Conservation (phyloP, 2,329 filamentous ascomycete species). For the Rachicladosporium sp. region DNA sequence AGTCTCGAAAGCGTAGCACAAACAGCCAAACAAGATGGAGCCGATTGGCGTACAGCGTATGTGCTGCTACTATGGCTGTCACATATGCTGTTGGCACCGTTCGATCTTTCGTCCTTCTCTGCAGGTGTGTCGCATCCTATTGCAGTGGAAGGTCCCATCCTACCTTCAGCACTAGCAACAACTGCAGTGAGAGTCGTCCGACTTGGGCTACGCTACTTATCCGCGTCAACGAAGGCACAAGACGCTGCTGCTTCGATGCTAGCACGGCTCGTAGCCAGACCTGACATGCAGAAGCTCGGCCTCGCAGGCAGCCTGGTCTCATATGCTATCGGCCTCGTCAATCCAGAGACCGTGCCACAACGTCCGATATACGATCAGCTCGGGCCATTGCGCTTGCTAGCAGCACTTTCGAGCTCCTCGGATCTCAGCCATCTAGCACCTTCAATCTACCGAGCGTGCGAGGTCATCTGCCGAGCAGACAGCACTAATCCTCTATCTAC, state of each 20-base stretch:
- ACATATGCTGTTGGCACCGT: constrained; percentile 54
- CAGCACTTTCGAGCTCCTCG: constrained; percentile 57
- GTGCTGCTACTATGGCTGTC: constrained; percentile 70
- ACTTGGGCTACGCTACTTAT: constrained; percentile 58
- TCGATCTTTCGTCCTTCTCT: constrained; percentile 81
- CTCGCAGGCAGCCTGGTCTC: constrained; percentile 55
- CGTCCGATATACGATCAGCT: constrained; percentile 58
- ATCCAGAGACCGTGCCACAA: constrained; percentile 14
- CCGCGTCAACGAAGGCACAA: constrained; percentile 70
- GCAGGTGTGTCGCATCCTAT: not conserved
- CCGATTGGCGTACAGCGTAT: constrained; percentile 74
- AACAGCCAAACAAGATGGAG: constrained; percentile 3
- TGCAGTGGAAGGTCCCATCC: constrained; percentile 10
- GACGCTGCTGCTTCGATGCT: constrained; percentile 77
- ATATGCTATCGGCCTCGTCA: constrained; percentile 56
- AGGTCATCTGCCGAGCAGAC: constrained; percentile 44
- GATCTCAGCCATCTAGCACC: constrained; percentile 58
- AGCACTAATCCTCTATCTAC: constrained; percentile 47
- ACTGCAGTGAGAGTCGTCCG: constrained; percentile 60
- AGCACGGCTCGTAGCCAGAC: constrained; percentile 67
- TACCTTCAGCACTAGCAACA: constrained; percentile 52
- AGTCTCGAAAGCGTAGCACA: constrained; percentile 16
- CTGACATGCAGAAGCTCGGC: constrained; percentile 73
- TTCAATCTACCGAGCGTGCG: constrained; percentile 52
- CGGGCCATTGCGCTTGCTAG: constrained; percentile 67